Conservation (phyloP, 352 stramenopile species). For the Globisporangium abappressorium region DNA sequence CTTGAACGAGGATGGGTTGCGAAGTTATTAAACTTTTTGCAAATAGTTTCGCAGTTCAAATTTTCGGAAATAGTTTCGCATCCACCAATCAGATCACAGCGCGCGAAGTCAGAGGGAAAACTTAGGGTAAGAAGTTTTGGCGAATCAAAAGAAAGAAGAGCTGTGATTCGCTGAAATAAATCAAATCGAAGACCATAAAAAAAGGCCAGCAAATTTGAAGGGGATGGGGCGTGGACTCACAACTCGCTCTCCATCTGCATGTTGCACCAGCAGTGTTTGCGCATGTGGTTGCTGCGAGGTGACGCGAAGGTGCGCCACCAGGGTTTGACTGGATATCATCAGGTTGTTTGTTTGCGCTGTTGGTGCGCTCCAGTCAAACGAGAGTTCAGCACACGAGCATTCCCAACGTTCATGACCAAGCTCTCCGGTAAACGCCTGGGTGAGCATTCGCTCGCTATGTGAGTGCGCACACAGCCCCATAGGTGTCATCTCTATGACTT, state of each 20-base stretch:
- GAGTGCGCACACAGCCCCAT: too few species aligned
- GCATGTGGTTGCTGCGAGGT: background rate
- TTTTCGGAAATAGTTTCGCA: slow-evolving; percentile 16
- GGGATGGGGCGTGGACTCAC: background rate
- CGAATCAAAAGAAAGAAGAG: background rate
- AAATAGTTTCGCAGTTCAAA: slow-evolving; percentile 16
- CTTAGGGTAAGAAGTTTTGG: background rate
- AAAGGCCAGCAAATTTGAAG: too few species aligned
- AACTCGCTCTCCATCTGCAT: background rate
- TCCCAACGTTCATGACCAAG: too few species aligned
- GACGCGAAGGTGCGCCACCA: background rate
- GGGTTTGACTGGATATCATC: background rate
- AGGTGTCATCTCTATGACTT: too few species aligned
- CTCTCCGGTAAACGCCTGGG: too few species aligned
- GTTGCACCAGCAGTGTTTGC: slow-evolving; percentile 13
- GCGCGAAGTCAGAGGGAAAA: slow-evolving; percentile 32
- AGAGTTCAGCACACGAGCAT: too few species aligned
- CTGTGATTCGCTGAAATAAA: slow-evolving; percentile 7
- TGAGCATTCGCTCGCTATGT: too few species aligned
- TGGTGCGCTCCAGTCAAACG: too few species aligned
- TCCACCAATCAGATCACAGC: slow-evolving; percentile 38
- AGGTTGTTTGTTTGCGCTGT: background rate
- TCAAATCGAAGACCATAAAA: too few species aligned
- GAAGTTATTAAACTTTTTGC: slow-evolving; percentile 13
- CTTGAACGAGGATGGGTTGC: background rate